Percentiles rank a stretch among this genome's conserved stretches.
Conservation (phyloP, 1,284 basidiomycete genomes). For the Anthracocystis panici-leucophaei region DNA sequence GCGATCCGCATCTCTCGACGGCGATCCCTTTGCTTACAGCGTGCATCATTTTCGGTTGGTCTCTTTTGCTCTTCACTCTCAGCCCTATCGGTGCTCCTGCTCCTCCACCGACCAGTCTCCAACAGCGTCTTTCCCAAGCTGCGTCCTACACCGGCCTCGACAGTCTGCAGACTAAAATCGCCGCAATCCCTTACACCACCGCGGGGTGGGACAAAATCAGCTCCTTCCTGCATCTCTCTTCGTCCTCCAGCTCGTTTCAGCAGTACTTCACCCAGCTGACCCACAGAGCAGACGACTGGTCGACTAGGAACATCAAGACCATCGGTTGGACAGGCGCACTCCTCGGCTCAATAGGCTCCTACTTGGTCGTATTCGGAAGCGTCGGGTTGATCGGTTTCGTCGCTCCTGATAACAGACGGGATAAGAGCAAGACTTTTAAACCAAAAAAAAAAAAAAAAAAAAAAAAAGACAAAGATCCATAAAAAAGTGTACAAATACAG, state of each 20-base stretch:
- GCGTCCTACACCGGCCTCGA: constrained; percentile 14
- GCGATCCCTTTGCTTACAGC: constrained; percentile 42
- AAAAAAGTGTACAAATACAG: too few relatives aligned
- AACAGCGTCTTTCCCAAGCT: constrained; percentile 20
- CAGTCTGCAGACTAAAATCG: constrained; percentile 5
- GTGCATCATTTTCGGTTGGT: constrained; percentile 46
- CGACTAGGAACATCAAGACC: constrained; percentile 14
- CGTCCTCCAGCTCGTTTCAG: not conserved
- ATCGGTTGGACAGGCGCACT: constrained; percentile 49
- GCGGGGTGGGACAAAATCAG: constrained; percentile 1
- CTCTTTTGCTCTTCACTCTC: constrained; percentile 30
- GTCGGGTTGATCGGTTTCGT: constrained; percentile 39
- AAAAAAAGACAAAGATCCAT: too few relatives aligned
- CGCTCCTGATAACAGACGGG: constrained; percentile 21
- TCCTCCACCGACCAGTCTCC: constrained; percentile 17
- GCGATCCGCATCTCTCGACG: constrained; percentile 14
- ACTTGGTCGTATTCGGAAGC: constrained; percentile 36
- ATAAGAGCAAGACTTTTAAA: constrained; percentile 28
- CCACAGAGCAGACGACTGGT: constrained; percentile 31
- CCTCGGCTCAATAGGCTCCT: constrained; percentile 19
- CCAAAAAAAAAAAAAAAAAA: not conserved
- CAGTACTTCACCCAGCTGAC: constrained; percentile 15
- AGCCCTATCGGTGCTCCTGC: constrained; percentile 44
- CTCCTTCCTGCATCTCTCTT: not conserved
- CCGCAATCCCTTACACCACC: constrained; percentile 7